Base-by-base conservation (phyloP, 192 early-diverging fungal species). In the Entophlyctis luteolus region DNA sequence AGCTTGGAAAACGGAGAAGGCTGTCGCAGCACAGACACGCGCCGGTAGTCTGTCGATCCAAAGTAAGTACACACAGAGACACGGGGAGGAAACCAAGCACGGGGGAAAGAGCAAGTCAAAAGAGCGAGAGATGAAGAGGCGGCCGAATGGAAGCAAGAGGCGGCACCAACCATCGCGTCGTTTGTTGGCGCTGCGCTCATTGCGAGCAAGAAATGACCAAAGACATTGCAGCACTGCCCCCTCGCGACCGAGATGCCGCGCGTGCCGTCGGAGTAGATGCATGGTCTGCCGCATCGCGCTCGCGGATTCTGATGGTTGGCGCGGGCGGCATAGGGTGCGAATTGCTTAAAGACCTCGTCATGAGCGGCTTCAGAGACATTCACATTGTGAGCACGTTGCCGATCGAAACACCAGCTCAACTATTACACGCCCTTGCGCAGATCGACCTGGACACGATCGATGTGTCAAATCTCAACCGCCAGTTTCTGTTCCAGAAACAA, bases 401-500 rank as follows among this genome's bases (percentile, higher is more conserved):
- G 34, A 55, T 39, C 47, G 31, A 20, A 6, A 16, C n/a, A 4
- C 42, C 22, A 25, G 58, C 22, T 32, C 6, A 4, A 67, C 45
- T 27, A 14, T 18, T 5, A 22, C 12, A 23, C 29, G 31, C 53
- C 4, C 12, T 27, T 31, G 22, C 52, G 16, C 32, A 92, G 91
- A 84, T 99, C 38, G 97, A 99, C 75, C 80, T 99, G 39, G 97
- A 99, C 77, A 96, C 96, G 0, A 99, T 99, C 55, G 97, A 99
- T 60, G 79, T 98, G 38, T 95, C 94, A 27, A 99, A 99, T 75
- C 78, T 99, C 50, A 99, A 99, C 78, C 80, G 97, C n/a, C 97
- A 99, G 80, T 99, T 99, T 62, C 82, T 99, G 50, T 99, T 99
- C 82, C 95, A 94, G 77, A 88, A 85, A 45, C 78, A 89, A 52